Percentiles rank a stretch among this genome's conserved stretches.
phyloP scores from a whole-genome alignment of 2,329 filamentous ascomycete genomes.

The Hirsutella minnesotensis region DNA sequence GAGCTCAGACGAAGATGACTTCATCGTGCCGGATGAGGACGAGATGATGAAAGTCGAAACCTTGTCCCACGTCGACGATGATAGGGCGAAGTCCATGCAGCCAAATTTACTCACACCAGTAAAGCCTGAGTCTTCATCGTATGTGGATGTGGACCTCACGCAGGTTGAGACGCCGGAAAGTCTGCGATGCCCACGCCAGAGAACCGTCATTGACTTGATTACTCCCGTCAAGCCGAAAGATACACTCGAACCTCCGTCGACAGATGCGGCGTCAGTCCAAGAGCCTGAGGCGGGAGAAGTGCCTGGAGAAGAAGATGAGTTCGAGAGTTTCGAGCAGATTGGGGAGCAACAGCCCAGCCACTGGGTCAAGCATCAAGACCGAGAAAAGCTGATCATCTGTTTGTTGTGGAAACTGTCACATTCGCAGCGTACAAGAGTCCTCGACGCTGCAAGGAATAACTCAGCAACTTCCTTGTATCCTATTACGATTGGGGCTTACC shows the following conservation, averaged over 20 bases:
- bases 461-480: conserved; percentile 6
- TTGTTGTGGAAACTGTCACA: conserved; percentile 19
- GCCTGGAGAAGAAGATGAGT: conserved; percentile 2
- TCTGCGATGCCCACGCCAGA: not conserved
- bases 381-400: conserved; percentile 17
- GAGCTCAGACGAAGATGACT: conserved; percentile 36
- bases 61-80: conserved; percentile 3
- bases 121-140: conserved; percentile 12
- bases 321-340: conserved; percentile 8
- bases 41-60: conserved; percentile 5
- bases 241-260: not conserved
- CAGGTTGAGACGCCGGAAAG: conserved; percentile 11
- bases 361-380: conserved; percentile 16
- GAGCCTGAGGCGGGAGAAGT: not conserved
- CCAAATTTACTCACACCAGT: not conserved
- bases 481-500: conserved; percentile 3
- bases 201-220: conserved; percentile 14
- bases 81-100: not conserved
- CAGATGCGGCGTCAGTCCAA: not conserved
- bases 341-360: conserved; percentile 6
- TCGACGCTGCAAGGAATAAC: conserved; percentile 12
- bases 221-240: conserved; percentile 8
- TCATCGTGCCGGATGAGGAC: conserved; percentile 30
- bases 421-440: conserved; percentile 13
- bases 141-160: conserved; percentile 19